Evolutionary conservation across 2,329 filamentous ascomycete species (phyloP).

Genomic region (Diplodia mutila): DNA sequence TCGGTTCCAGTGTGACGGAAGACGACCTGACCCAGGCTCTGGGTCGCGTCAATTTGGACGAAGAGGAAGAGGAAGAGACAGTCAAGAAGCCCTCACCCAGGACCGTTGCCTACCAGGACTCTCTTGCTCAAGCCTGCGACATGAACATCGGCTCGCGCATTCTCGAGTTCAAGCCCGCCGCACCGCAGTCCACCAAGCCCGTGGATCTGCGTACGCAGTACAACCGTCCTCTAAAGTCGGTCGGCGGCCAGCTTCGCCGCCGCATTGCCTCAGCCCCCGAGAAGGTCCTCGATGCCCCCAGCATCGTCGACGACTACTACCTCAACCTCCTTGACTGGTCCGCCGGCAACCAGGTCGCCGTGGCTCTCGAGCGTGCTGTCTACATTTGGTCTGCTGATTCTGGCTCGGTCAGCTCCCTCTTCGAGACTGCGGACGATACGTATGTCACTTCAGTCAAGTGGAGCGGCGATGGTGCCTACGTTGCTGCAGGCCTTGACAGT

Average conservation of each 20-base stretch:
- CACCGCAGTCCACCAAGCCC: constrained; percentile 97
- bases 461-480: constrained; percentile 96
- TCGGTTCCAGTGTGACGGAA: constrained; percentile 65
- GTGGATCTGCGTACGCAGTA: constrained; percentile 98
- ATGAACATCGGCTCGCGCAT: constrained; percentile 94
- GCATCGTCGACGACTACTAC: constrained; percentile 97
- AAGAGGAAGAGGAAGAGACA: constrained; percentile 62
- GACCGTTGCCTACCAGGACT: constrained; percentile 88
- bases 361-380: constrained; percentile 93
- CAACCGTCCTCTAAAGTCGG: constrained; percentile 88
- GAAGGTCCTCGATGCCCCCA: constrained; percentile 92
- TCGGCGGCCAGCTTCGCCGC: constrained; percentile 82
- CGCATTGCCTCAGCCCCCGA: constrained; percentile 94
- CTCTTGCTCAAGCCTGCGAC: constrained; percentile 86
- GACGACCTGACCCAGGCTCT: constrained; percentile 49
- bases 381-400: constrained; percentile 98
- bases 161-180: constrained; percentile 94
- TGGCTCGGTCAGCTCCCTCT: constrained; percentile 82
- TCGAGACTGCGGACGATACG: constrained; percentile 87
- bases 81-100: constrained; percentile 84
- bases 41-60: constrained; percentile 61
- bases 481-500: constrained; percentile 90
- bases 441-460: constrained; percentile 99
- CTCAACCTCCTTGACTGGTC: constrained; percentile 99
- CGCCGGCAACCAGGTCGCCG: constrained; percentile 95